These are phyloP conservation scores for Tribonema minus DNA, from an alignment of 108 stramenopile species.

Conservation along the genomic window DNA sequence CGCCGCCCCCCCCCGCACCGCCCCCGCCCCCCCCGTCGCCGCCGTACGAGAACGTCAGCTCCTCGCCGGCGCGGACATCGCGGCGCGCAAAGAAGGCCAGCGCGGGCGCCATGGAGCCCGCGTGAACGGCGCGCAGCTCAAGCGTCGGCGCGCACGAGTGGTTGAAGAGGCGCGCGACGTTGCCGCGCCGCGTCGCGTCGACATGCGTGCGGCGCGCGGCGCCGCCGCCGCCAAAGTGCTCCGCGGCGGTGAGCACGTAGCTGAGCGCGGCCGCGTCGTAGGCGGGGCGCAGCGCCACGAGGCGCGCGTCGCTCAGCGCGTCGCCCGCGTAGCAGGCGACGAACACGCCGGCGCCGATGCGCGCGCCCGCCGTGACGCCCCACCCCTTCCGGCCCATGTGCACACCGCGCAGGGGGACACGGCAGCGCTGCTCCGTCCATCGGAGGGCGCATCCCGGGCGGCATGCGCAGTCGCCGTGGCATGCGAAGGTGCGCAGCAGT, in stretches of 20 bases:
- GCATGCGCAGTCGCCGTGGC: not conserved
- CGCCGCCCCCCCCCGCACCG: not conserved
- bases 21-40: not conserved
- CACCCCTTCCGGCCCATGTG: not conserved
- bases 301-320: not conserved
- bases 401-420: not conserved
- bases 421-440: not conserved
- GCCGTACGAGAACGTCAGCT: conserved; percentile 17
- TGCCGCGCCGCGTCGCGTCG: conserved; percentile 84
- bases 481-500: not conserved
- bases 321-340: not conserved
- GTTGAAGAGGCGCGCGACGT: conserved; percentile 83
- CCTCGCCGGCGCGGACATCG: conserved; percentile 8
- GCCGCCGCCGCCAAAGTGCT: not conserved
- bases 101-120: not conserved
- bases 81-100: conserved; percentile 17
- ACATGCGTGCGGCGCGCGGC: conserved; percentile 15
- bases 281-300: not conserved
- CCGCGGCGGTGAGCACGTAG: not conserved
- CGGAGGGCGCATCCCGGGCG: not conserved
- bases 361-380: not conserved
- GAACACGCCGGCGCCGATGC: not conserved
- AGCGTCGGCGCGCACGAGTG: conserved; percentile 81
- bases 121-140: conserved; percentile 2
- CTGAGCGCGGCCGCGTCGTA: not conserved